Base-by-base conservation (phyloP, 2,329 filamentous ascomycete species). In the Diaporthe destruens region DNA sequence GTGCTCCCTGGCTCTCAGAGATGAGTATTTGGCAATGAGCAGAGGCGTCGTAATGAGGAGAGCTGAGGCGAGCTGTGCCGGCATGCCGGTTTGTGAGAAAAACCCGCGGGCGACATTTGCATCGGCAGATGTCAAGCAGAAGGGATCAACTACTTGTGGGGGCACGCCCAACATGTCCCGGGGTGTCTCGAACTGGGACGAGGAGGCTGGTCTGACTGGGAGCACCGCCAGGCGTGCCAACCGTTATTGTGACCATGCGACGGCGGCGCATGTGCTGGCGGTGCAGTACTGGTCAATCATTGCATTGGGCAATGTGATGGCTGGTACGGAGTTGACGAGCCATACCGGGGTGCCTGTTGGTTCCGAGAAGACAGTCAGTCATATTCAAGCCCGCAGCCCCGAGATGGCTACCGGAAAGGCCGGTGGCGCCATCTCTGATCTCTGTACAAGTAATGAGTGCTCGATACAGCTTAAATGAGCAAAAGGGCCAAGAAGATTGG, bases 31-130 rank as follows among this genome's bases (percentile, higher is more conserved):
- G 29, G 11, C 29, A n/a, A 66, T 53, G 47, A 20, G 59, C 23
- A 63, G 66, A 61, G 68, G 68, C 59, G 71, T 71, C 68, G 56
- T 63, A 36, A 55, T 44, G 68, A 44, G 57, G 53, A 66, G 59
- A 68, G 67, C 71, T 44, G 68, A 44, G 57, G 53, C 59, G 59
- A 68, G 67, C 71, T 54, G 71, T 66, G 53, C 61, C 23, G 18
- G 59, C 32, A 36, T 34, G 47, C 32, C 47, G 47, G 18, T 16
- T 53, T 66, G 20, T 56, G 61, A 67, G 44, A 54, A 68, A 68
- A 59, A 51, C 39, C 61, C 54, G 67, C 57, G 32, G 14, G 61
- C 61, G 14, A 53, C 61, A 25, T 25, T n/a, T n/a, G 47, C 61
- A 8, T 39, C 32, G 61, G 61, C 32, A 29, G 61, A 51, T 51